phyloP scores from a whole-genome alignment of 164 flowering plant genomes.

The Magnolia changhungtana region DNA sequence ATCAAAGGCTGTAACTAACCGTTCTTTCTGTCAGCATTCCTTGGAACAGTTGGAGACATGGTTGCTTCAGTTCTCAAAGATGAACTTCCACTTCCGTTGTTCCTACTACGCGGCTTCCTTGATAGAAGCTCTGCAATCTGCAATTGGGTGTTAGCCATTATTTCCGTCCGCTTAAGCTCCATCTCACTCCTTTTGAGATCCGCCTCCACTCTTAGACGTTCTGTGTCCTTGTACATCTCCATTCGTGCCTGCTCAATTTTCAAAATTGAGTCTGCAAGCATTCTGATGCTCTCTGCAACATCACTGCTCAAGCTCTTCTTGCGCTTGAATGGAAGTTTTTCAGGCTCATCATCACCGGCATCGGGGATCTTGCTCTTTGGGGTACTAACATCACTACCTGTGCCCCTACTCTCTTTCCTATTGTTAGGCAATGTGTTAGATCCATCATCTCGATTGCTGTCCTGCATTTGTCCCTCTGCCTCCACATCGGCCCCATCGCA shows the following conservation, averaged over 20 bases:
- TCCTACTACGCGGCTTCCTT: conserved; percentile 6
- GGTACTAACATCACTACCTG: conserved; percentile 19
- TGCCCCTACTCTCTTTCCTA: conserved; percentile 15
- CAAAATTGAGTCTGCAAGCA: conserved; percentile 62
- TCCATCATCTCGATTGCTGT: conserved; percentile 21
- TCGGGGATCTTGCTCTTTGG: conserved; percentile 18
- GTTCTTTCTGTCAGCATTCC: conserved; percentile 8
- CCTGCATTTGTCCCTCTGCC: conserved; percentile 12
- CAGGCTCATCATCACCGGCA: conserved; percentile 10
- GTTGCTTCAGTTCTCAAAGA: conserved; percentile 29
- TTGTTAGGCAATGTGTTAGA: conserved; percentile 20
- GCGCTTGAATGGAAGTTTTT: conserved; percentile 13
- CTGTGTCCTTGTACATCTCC: conserved; percentile 68
- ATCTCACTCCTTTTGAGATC: conserved; percentile 68
- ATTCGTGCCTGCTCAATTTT: conserved; percentile 60
- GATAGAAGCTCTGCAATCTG: conserved; percentile 76
- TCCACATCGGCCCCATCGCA: conserved; percentile 12
- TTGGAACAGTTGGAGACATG: neutral
- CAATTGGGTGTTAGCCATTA: conserved; percentile 70
- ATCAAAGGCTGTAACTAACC: conserved; percentile 19
- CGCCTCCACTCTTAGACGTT: conserved; percentile 66
- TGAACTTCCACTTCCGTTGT: conserved; percentile 38
- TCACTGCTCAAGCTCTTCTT: conserved; percentile 22
- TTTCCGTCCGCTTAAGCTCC: conserved; percentile 75
- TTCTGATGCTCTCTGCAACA: conserved; percentile 62